Evolutionary conservation across 805 yeast species (phyloP).

Genomic region (Lipomyces kockii): DNA sequence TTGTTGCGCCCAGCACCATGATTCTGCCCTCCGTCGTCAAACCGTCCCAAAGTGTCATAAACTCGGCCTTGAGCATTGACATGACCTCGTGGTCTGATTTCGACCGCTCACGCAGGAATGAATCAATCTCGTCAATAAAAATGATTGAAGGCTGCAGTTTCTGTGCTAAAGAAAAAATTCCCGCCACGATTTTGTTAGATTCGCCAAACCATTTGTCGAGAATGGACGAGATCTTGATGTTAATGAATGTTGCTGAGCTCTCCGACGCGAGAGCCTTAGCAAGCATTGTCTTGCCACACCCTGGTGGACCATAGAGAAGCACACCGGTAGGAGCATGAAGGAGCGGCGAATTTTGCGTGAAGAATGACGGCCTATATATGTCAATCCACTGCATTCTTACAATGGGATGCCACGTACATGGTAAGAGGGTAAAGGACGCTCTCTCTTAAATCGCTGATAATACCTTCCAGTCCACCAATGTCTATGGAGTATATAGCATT

Average conservation of each 20-base stretch:
- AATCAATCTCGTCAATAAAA: constrained; percentile 95
- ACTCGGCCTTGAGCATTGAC: constrained; percentile 91
- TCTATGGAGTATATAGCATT: constrained; percentile 48
- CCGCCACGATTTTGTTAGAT: constrained; percentile 90
- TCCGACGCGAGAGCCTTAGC: constrained; percentile 94
- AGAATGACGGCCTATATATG: constrained; percentile 64
- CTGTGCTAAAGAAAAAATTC: constrained; percentile 84
- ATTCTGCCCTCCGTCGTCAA: constrained; percentile 64
- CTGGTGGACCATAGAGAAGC: constrained; percentile 91
- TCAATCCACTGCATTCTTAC: constrained; percentile 48
- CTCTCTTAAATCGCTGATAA: constrained; percentile 84
- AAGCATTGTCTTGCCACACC: constrained; percentile 96
- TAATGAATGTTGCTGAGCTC: constrained; percentile 87
- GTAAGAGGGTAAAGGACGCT: constrained; percentile 86
- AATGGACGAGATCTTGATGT: constrained; percentile 88
- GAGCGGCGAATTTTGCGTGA: constrained; percentile 66
- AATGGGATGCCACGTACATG: constrained; percentile 29
- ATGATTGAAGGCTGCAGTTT: constrained; percentile 93
- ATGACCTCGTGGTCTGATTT: constrained; percentile 93
- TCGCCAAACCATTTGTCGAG: constrained; percentile 99
- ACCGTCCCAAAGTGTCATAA: constrained; percentile 98
- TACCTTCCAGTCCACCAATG: constrained; percentile 84
- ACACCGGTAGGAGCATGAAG: constrained; percentile 95
- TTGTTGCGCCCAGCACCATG: constrained; percentile 92
- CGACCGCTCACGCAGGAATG: constrained; percentile 84